A percentile compares a stretch with the other conserved stretches of the same genome.
These are phyloP conservation scores for Oryza glaberrima DNA, from an alignment of 176 grass and related monocot genomes.

Conservation along the genomic window DNA sequence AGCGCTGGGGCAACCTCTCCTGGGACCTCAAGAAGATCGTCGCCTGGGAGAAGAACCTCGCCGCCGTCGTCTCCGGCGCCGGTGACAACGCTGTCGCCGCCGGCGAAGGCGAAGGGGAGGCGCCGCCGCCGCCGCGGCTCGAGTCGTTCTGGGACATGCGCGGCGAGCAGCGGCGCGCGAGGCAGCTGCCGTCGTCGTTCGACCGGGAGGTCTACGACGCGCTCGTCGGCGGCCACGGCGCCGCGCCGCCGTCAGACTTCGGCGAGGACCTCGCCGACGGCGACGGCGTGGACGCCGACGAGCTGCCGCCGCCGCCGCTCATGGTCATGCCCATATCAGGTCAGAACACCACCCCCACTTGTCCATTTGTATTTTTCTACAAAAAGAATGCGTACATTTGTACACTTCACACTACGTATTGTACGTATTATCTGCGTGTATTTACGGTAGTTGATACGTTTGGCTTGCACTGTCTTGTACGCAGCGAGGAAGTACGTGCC, in stretches of 20 bases:
- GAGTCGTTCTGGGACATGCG: constrained; percentile 75
- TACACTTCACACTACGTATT: too few relatives aligned
- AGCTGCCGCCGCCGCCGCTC: constrained; percentile 26
- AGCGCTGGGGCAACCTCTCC: constrained; percentile 67
- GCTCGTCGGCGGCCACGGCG: constrained; percentile 23
- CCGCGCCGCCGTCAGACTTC: constrained; percentile 9
- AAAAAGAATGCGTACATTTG: background rate
- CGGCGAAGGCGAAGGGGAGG: background rate
- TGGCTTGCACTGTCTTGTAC: constrained; percentile 9
- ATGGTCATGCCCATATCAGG: constrained; percentile 68
- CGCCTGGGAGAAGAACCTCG: constrained; percentile 40
- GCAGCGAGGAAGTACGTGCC: constrained; percentile 59
- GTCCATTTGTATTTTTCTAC: background rate
- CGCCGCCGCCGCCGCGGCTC: background rate
- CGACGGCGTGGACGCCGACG: constrained; percentile 24
- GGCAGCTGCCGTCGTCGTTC: constrained; percentile 58
- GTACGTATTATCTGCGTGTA: background rate
- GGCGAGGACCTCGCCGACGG: constrained; percentile 40
- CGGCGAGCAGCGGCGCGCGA: constrained; percentile 47
- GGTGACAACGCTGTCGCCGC: too few relatives aligned
- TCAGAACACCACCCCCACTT: background rate
- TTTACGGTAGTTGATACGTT: background rate
- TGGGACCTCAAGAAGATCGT: constrained; percentile 76
- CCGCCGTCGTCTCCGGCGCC: background rate
- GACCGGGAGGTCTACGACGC: constrained; percentile 59